A percentile compares a stretch with the other conserved stretches of the same genome.
These are phyloP conservation scores for Harringtonia lauricola DNA, from an alignment of 2,329 filamentous ascomycete species.

Conservation along the genomic window DNA sequence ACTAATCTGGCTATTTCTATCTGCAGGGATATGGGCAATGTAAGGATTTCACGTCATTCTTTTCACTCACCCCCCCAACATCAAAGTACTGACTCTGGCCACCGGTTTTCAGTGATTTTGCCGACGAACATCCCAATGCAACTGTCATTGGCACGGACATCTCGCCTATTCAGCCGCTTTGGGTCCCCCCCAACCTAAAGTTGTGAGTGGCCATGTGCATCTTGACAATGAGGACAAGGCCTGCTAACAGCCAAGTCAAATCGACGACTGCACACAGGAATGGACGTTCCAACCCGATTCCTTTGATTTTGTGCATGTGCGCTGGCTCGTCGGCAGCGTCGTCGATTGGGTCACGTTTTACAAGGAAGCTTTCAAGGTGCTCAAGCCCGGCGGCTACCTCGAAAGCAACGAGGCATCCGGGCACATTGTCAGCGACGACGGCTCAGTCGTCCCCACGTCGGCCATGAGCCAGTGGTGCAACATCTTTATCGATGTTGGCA, in stretches of 20 bases:
- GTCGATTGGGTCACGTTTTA: constrained; percentile 27
- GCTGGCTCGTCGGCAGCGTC: constrained; percentile 32
- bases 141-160: constrained; percentile 41
- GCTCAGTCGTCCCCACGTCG: constrained; percentile 22
- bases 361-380: constrained; percentile 29
- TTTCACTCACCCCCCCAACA: too few relatives aligned
- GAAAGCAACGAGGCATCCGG: constrained; percentile 35
- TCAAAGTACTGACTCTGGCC: too few relatives aligned
- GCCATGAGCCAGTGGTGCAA: constrained; percentile 27
- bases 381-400: constrained; percentile 39
- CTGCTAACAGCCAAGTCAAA: too few relatives aligned
- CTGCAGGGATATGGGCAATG: too few relatives aligned
- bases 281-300: too few relatives aligned
- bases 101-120: constrained; percentile 39
- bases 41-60: too few relatives aligned
- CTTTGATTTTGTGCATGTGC: constrained; percentile 38
- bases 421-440: constrained; percentile 30
- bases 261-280: too few relatives aligned
- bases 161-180: constrained; percentile 44
- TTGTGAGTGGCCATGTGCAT: constrained; percentile 45
- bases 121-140: constrained; percentile 30
- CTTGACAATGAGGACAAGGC: constrained; percentile 36
- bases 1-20: too few relatives aligned
- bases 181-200: constrained; percentile 46
- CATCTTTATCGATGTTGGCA: constrained; percentile 5